A percentile compares a stretch with the other conserved stretches of the same genome.
Conservation (phyloP, 371 early-diverging fungal genomes). For the Syncephalis fuscata region DNA sequence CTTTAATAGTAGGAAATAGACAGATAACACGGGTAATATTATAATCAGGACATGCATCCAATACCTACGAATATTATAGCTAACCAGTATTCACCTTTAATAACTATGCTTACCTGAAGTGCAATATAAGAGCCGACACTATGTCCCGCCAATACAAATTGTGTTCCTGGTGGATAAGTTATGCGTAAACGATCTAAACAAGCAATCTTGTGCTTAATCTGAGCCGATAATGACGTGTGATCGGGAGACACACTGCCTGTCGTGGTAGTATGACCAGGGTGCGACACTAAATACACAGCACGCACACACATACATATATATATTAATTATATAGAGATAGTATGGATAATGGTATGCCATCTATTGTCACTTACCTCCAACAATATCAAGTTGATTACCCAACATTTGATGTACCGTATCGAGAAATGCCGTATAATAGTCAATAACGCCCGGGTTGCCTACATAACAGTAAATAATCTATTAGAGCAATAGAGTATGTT, state of each 20-base stretch:
- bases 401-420: conserved; percentile 20
- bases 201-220: conserved; percentile 44
- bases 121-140: conserved; percentile 47
- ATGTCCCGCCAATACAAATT: conserved; percentile 43
- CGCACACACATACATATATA: not conserved
- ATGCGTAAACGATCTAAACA: conserved; percentile 32
- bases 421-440: conserved; percentile 46
- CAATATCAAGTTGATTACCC: conserved; percentile 22
- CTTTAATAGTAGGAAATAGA: conserved; percentile 62
- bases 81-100: not conserved
- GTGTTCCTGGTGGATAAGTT: conserved; percentile 23
- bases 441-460: conserved; percentile 54
- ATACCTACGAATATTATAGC: conserved; percentile 9
- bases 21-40: conserved; percentile 39
- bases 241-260: too few species aligned
- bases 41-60: conserved; percentile 34
- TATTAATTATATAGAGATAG: not conserved
- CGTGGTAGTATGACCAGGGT: conserved; percentile 33
- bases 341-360: too few species aligned
- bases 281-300: conserved; percentile 18
- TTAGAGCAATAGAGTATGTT: not conserved
- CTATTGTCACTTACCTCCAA: conserved; percentile 21
- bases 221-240: conserved; percentile 25
- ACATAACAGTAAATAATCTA: not conserved
- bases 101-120: conserved; percentile 2